Base-by-base conservation (phyloP, 2,329 filamentous ascomycete species). In the Penicillium concentricum region DNA sequence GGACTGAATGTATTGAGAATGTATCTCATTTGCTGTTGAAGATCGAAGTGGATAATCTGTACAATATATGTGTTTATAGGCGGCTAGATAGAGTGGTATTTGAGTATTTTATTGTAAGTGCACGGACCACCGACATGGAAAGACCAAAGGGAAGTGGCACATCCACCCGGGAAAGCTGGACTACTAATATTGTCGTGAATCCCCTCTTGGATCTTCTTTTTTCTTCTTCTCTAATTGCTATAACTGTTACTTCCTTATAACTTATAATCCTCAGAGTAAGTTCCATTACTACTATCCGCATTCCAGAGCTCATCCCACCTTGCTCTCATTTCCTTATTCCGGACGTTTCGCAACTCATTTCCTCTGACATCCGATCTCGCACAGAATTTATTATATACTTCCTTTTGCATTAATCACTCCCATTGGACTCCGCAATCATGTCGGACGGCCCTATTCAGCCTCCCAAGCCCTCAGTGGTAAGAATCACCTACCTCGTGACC, bases 401-500 rank as follows among this genome's bases (percentile, higher is more conserved):
- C 22, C 41, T 22, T 53, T 35, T 20, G 24, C 20, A 37, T 51
- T 34, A 12, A 28, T 46, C 12, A 53, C 8, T 24, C 8, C 8
- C 20, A 51, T 44, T 38, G 60, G 58, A 52, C 35, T 45, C 54
- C 49, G 30, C 58, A 60, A 68, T 56, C 52, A 78, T 78, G 76
- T 72, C 75, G 59, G 72, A 74, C 61, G 74, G 67, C 55, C 63
- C 65, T 49, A 61, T 69, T 53, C 52, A 63, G 51, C 70, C 72
- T 47, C 68, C 68, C 37, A 73, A 75, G 57, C 61, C 71, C 67
- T 60, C 73, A 12, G 76, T 77, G 74, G 76, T 78, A 72, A 69
- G 75, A 58, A 61, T 34, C 18, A 48, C 43, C 26, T 28, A 5
- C 12, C 30, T 44, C 28, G 28, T 49, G 13, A 26, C 50, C 24